A percentile compares a stretch with the other conserved stretches of the same genome.
Evolutionary conservation across 2,329 filamentous ascomycete species (phyloP).

Genomic region (Aspergillus niger): DNA sequence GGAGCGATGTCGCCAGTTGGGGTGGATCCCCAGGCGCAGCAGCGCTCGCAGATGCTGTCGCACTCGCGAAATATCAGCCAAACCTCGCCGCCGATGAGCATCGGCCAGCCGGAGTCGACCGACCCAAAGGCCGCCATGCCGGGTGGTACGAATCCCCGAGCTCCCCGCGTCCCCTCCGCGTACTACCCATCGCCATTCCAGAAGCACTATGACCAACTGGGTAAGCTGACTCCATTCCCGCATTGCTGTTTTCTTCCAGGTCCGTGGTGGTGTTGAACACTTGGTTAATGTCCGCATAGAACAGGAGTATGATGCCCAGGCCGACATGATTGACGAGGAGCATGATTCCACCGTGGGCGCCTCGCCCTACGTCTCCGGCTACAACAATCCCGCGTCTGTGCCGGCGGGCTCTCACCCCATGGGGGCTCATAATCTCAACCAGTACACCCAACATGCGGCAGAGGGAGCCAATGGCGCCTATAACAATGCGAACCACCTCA

Average conservation of each 20-base stretch:
- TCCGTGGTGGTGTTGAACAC: slow-evolving; percentile 63
- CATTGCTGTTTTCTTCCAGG: slow-evolving; percentile 41
- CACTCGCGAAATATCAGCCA: slow-evolving; percentile 40
- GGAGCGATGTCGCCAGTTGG: slow-evolving; percentile 64
- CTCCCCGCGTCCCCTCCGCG: slow-evolving; percentile 45
- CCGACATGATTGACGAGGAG: slow-evolving; percentile 85
- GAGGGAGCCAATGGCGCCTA: slow-evolving; percentile 45
- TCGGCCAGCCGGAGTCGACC: slow-evolving; percentile 39
- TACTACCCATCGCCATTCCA: slow-evolving; percentile 90
- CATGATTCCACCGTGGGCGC: slow-evolving; percentile 68
- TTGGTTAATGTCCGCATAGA: slow-evolving; percentile 70
- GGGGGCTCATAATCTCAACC: slow-evolving; percentile 46
- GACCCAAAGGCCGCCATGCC: slow-evolving; percentile 38
- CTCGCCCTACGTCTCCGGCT: slow-evolving; percentile 64
- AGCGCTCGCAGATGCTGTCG: slow-evolving; percentile 50
- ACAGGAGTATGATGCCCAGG: slow-evolving; percentile 93
- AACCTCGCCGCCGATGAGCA: slow-evolving; percentile 37
- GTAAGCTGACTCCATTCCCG: slow-evolving; percentile 68
- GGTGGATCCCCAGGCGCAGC: slow-evolving; percentile 51
- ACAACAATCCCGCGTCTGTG: slow-evolving; percentile 44
- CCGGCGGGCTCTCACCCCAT: slow-evolving; percentile 44
- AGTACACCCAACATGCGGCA: slow-evolving; percentile 40
- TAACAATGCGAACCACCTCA: slow-evolving; percentile 53
- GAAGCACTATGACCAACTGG: slow-evolving; percentile 92
- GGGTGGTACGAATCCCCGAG: slow-evolving; percentile 30